Base-by-base conservation (phyloP, 495 filamentous ascomycete species). In the Aspergillus campestris region DNA sequence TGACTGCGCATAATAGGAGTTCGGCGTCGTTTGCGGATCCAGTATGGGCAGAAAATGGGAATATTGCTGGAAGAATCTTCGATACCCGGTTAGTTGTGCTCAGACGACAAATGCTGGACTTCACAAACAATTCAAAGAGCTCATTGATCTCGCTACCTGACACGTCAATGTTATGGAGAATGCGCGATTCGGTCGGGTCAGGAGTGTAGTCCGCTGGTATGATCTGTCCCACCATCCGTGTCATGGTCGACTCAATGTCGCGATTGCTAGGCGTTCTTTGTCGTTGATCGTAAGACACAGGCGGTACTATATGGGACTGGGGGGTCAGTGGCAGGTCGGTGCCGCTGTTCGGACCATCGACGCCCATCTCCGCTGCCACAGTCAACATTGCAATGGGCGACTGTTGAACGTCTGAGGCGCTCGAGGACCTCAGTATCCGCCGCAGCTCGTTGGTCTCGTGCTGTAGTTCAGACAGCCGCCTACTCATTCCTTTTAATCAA, bases 51-150 rank as follows among this genome's bases (percentile, higher is more conserved):
- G 47, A 40, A 75, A 69, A 2, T 57, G 60, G 10, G 69, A 59
- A 51, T 74, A 75, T 11, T 74, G 49, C 2, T 52, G 49, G 42
- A 75, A 74, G 49, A 66, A 78, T 15, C 74, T 78, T 24, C 18
- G 18, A 24, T 24, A 24, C 18, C 4, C 18, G 18, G 18, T 24
- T 24, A 24, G 18, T 24, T 4, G 4, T 4, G 4, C 18, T 2
- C 18, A 24, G 18, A 24, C 18, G 18, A 24, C 18, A 24, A 24
- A 24, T 24, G 18, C 18, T 0, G 39, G n/a, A 3, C 3, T 35
- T 14, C 33, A 50, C 51, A 7, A 31, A 69, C 67, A 67, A 15
- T 32, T 55, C 42, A 35, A 65, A 72, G 0, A 70, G 35, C 15
- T 68, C 64, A 39, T 72, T 58, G 24, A 71, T 63, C 39, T 72